phyloP scores from a whole-genome alignment of 1,284 basidiomycete genomes.

The Cryptococcus maquisensis region DNA sequence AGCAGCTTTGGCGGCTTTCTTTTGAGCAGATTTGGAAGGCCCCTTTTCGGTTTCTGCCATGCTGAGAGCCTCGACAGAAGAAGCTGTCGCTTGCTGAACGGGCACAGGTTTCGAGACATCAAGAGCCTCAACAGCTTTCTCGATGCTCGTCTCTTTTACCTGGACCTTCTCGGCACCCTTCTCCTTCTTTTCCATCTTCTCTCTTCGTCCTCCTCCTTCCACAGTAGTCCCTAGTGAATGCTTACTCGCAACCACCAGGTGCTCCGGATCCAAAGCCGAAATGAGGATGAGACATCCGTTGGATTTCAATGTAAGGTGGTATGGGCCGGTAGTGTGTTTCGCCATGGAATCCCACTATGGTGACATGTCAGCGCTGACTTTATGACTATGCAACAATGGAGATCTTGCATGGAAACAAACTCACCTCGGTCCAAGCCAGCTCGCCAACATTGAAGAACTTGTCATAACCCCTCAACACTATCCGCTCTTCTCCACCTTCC shows the following conservation, averaged over 20 bases:
- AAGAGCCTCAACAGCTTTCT: not conserved
- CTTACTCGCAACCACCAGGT: constrained; percentile 86
- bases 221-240: constrained; percentile 67
- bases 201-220: constrained; percentile 7
- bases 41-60: constrained; percentile 23
- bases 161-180: not conserved
- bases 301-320: constrained; percentile 86
- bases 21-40: constrained; percentile 14
- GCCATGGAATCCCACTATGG: constrained; percentile 73
- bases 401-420: constrained; percentile 36
- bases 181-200: constrained; percentile 35
- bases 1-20: not conserved
- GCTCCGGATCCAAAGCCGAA: constrained; percentile 69
- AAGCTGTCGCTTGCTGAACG: not conserved
- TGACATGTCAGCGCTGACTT: not conserved
- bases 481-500: constrained; percentile 55
- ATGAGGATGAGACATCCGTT: constrained; percentile 99
- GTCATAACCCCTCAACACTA: constrained; percentile 90
- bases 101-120: not conserved
- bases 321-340: constrained; percentile 69
- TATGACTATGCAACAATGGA: no score
- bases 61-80: constrained; percentile 1
- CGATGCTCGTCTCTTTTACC: not conserved
- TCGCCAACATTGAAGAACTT: constrained; percentile 99
- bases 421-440: constrained; percentile 86